A percentile compares a stretch with the other conserved stretches of the same genome.
Conservation (phyloP, 2,329 filamentous ascomycete genomes). For the Ophiostoma sp. region DNA sequence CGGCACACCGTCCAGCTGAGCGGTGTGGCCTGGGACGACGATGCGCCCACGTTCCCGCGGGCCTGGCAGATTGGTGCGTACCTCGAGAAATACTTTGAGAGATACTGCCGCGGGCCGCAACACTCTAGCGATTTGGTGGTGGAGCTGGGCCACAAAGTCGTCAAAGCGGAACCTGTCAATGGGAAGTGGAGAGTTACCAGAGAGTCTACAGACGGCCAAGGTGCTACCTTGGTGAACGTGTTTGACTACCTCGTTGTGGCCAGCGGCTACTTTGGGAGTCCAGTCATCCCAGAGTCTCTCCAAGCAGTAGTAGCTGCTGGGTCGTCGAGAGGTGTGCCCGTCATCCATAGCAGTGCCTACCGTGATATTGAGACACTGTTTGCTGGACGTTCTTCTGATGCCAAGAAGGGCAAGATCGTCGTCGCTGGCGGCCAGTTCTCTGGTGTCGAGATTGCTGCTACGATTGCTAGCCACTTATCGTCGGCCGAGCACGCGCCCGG, state of each 20-base stretch:
- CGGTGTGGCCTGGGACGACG: constrained; percentile 66
- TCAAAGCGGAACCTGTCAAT: constrained; percentile 39
- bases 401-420: constrained; percentile 60
- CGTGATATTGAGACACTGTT: constrained; percentile 55
- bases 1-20: constrained; percentile 72
- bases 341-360: constrained; percentile 70
- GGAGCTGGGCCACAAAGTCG: constrained; percentile 51
- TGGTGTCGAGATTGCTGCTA: constrained; percentile 73
- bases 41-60: constrained; percentile 64
- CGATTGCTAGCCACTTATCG: constrained; percentile 70
- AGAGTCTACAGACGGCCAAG: constrained; percentile 36
- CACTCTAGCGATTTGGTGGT: constrained; percentile 42
- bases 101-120: constrained; percentile 49
- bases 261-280: constrained; percentile 73
- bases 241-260: constrained; percentile 74
- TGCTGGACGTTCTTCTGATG: constrained; percentile 26
- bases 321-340: constrained; percentile 47
- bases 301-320: constrained; percentile 39
- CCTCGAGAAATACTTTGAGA: constrained; percentile 62
- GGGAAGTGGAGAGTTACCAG: constrained; percentile 43
- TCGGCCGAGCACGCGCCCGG: constrained; percentile 56
- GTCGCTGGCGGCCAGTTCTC: constrained; percentile 82
- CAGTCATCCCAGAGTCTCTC: constrained; percentile 51
- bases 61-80: constrained; percentile 78
- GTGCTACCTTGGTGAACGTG: constrained; percentile 39